Evolutionary conservation across 805 yeast species (phyloP).

Genomic region (Blastobotrys terrestris): DNA sequence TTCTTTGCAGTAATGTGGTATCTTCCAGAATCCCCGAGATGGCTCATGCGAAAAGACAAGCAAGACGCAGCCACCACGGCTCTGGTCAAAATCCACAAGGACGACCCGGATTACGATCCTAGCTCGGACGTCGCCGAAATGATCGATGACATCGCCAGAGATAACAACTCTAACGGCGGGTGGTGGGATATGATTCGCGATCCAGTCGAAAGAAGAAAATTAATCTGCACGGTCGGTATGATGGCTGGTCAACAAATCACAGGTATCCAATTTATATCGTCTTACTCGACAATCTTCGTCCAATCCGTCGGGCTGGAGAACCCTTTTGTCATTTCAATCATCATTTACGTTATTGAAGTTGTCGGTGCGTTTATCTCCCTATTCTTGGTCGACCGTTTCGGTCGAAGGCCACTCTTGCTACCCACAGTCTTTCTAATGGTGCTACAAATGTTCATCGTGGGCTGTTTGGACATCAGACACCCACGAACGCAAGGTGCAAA

Average conservation of each 20-base stretch:
- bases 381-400: conserved; percentile 7
- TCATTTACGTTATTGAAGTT: conserved; percentile 16
- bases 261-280: conserved; percentile 9
- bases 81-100: conserved; percentile 5
- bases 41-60: conserved; percentile 61
- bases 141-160: conserved; percentile 3
- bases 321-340: conserved; percentile 33
- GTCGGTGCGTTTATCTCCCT: conserved; percentile 7
- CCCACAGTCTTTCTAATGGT: conserved; percentile 3
- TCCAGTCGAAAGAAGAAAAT: conserved; percentile 10
- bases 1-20: conserved; percentile 45
- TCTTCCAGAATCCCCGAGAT: conserved; percentile 82
- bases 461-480: conserved; percentile 5
- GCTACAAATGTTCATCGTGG: conserved; percentile 6
- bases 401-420: conserved; percentile 8
- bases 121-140: conserved; percentile 1
- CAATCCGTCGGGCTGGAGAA: conserved; percentile 5
- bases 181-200: conserved; percentile 8
- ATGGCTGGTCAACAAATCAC: conserved; percentile 11
- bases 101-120: conserved; percentile 5
- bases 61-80: conserved; percentile 42
- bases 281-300: conserved; percentile 10
- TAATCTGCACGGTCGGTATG: conserved; percentile 8
- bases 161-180: conserved; percentile 2
- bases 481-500: conserved; percentile 5